Evolutionary conservation across 306 rosid genomes (phyloP).

Genomic region (Cicer pinnatifidum): DNA sequence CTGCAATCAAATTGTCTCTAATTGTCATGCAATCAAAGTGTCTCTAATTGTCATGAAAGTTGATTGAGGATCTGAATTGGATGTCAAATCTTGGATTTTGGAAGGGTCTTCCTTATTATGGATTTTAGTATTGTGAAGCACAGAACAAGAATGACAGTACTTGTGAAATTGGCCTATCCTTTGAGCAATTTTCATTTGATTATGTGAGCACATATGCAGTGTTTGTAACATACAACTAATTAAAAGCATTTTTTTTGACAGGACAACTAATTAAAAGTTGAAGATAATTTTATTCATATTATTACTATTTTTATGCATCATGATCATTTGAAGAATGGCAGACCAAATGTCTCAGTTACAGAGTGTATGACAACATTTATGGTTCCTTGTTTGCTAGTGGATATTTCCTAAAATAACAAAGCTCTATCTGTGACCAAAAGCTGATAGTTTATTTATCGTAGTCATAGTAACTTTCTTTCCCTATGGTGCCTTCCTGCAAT

Average conservation of each 20-base stretch:
- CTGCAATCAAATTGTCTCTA: too few species aligned
- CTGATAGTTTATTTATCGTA: not conserved
- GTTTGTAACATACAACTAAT: not conserved
- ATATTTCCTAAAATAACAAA: constrained; percentile 36
- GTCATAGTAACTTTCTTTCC: not conserved
- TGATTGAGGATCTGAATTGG: constrained; percentile 32
- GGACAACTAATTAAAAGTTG: too few species aligned
- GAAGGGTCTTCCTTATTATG: not conserved
- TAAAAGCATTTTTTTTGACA: not conserved
- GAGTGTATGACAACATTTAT: not conserved
- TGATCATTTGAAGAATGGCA: constrained; percentile 13
- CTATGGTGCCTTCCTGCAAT: too few species aligned
- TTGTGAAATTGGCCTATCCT: constrained; percentile 10
- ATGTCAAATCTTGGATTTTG: constrained; percentile 16
- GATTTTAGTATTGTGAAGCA: not conserved
- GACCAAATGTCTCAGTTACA: not conserved
- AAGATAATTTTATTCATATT: too few species aligned
- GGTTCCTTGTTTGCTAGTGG: constrained; percentile 10
- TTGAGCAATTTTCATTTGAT: not conserved
- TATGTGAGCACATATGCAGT: not conserved
- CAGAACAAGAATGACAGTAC: not conserved
- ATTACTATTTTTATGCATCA: not conserved
- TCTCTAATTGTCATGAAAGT: not conserved
- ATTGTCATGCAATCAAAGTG: not conserved
- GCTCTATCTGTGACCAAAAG: not conserved